phyloP scores from a whole-genome alignment of 2,329 filamentous ascomycete species.

The Cryphonectria japonica region DNA sequence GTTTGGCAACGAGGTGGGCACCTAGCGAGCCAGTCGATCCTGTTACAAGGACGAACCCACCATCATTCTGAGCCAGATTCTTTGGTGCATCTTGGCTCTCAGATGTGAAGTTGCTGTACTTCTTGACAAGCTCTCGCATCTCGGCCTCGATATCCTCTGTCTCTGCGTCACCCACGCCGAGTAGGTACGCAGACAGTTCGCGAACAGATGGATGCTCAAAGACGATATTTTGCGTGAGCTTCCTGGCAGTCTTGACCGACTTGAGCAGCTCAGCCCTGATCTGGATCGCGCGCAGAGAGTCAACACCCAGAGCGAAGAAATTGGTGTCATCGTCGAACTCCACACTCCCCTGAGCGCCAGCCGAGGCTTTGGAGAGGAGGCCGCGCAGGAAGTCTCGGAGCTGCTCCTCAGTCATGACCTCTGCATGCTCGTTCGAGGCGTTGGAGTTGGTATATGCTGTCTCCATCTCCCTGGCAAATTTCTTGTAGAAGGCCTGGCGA shows the following conservation, averaged over 20 bases:
- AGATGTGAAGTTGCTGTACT: slow-evolving; percentile 42
- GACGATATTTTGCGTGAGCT: slow-evolving; percentile 59
- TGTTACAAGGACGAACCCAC: slow-evolving; percentile 50
- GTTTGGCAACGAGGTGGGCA: slow-evolving; percentile 61
- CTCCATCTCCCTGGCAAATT: slow-evolving; percentile 50
- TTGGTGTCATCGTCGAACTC: slow-evolving; percentile 41
- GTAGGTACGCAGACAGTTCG: slow-evolving; percentile 49
- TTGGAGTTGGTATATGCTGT: slow-evolving; percentile 41
- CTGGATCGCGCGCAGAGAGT: slow-evolving; percentile 48
- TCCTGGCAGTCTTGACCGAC: slow-evolving; percentile 43
- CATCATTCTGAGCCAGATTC: neutral
- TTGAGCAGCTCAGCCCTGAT: slow-evolving; percentile 57
- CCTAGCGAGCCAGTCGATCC: slow-evolving; percentile 70
- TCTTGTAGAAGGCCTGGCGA: slow-evolving; percentile 50
- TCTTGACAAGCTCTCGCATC: slow-evolving; percentile 47
- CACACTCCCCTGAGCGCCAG: neutral
- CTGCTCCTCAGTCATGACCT: slow-evolving; percentile 14
- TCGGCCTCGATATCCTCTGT: slow-evolving; percentile 40
- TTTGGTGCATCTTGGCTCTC: neutral
- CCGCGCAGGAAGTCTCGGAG: slow-evolving; percentile 13
- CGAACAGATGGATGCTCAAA: slow-evolving; percentile 60
- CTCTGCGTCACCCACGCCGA: neutral
- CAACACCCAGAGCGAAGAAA: slow-evolving; percentile 54
- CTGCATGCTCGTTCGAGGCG: slow-evolving; percentile 28
- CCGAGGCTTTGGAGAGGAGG: neutral